Evolutionary conservation across 2,329 filamentous ascomycete genomes (phyloP).

Genomic region (Paecilomyces sp.): DNA sequence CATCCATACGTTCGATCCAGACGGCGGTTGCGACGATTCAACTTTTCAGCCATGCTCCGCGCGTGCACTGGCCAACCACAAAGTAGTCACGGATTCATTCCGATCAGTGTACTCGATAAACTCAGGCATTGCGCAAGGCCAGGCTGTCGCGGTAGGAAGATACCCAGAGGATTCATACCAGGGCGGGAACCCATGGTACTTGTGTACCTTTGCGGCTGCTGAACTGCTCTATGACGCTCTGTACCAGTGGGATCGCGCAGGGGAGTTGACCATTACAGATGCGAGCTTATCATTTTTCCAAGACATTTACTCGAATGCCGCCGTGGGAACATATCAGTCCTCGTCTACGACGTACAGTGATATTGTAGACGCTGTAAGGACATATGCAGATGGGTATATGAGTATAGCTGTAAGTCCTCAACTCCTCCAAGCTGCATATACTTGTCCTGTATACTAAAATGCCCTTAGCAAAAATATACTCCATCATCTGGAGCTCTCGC

Average conservation of each 20-base stretch:
- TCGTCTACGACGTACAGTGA: slow-evolving; percentile 33
- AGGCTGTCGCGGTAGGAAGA: slow-evolving; percentile 57
- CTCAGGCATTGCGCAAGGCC: slow-evolving; percentile 52
- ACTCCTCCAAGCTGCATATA: no score
- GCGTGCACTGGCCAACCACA: slow-evolving; percentile 64
- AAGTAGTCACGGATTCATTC: slow-evolving; percentile 68
- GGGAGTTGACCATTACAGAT: slow-evolving; percentile 57
- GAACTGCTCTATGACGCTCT: slow-evolving; percentile 73
- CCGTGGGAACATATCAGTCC: slow-evolving; percentile 57
- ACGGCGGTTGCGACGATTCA: slow-evolving; percentile 56
- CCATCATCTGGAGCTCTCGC: slow-evolving; percentile 19
- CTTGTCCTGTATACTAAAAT: not conserved
- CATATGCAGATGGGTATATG: slow-evolving; percentile 54
- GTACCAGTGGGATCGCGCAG: slow-evolving; percentile 60
- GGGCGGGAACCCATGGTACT: slow-evolving; percentile 73
- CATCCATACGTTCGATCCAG: slow-evolving; percentile 64
- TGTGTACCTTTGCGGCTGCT: slow-evolving; percentile 66
- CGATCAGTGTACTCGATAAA: slow-evolving; percentile 65
- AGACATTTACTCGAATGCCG: slow-evolving; percentile 52
- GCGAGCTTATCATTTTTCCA: slow-evolving; percentile 66
- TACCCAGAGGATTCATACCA: slow-evolving; percentile 70
- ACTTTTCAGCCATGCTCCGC: slow-evolving; percentile 73
- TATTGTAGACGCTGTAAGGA: slow-evolving; percentile 52
- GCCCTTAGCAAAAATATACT: slow-evolving; percentile 15
- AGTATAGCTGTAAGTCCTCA: slow-evolving; percentile 30